phyloP scores from a whole-genome alignment of 1,139 yeast genomes.

The Hyphopichia buzzinii region DNA sequence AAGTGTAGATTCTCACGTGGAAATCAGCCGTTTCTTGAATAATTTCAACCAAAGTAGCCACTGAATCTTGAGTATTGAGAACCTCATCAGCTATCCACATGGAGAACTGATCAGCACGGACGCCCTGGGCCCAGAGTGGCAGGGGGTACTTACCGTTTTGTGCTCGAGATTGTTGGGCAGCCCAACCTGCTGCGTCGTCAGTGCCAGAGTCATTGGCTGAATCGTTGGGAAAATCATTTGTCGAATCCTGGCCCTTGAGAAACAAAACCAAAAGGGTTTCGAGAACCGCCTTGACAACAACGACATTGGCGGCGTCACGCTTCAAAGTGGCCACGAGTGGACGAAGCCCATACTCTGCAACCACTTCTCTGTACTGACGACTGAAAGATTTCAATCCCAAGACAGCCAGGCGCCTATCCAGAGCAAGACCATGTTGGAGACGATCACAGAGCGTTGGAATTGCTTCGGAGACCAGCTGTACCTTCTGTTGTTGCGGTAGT shows the following conservation, averaged over 20 bases:
- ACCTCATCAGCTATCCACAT: conserved; percentile 95
- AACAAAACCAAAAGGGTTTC: conserved; percentile 84
- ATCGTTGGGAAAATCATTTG: no score
- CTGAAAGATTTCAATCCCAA: conserved; percentile 87
- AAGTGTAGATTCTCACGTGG: conserved; percentile 73
- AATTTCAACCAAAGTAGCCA: conserved; percentile 57
- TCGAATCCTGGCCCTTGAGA: conserved; percentile 65
- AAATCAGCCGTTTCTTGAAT: conserved; percentile 57
- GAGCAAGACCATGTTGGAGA: conserved; percentile 74
- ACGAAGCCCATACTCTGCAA: conserved; percentile 83
- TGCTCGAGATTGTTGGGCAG: conserved; percentile 71
- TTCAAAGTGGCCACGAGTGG: conserved; percentile 68
- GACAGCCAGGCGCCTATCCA: conserved; percentile 90
- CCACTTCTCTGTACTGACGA: conserved; percentile 84
- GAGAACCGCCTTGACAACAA: conserved; percentile 74
- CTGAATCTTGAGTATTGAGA: conserved; percentile 63
- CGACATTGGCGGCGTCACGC: conserved; percentile 66
- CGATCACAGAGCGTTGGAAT: conserved; percentile 88
- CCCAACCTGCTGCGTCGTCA: conserved; percentile 64
- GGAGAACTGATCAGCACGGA: conserved; percentile 77
- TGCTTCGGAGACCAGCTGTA: conserved; percentile 73
- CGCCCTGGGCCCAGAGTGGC: conserved; percentile 53
- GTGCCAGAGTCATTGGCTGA: conserved; percentile 34
- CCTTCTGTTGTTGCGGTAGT: conserved; percentile 40
- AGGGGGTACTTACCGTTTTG: conserved; percentile 83